Base-by-base conservation (phyloP, 805 yeast genomes). In the Ogataea siamensis region DNA sequence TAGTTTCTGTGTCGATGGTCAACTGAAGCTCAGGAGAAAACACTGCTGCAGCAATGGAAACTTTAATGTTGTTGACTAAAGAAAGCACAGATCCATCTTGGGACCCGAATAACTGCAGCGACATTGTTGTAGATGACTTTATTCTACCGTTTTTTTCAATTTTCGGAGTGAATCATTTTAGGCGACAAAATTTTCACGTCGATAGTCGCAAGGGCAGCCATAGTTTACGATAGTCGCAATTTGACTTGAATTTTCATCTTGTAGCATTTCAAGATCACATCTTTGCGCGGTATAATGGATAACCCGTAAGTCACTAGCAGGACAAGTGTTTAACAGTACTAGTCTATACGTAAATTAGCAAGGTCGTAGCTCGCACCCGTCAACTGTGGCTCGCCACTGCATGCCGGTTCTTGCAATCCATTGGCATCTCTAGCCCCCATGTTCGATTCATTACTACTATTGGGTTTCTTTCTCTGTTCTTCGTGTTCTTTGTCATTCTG, bases 31-130 rank as follows among this genome's bases (percentile, higher is more conserved):
- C 34, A 3, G 64, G 60, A 10, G 46, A 48, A 36, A 49, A 66
- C 11, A 60, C 58, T 4, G 60, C 44, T 1, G 67, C 52, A 2
- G 78, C 76, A 39, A 74, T 57, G 2, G 70, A 49, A 11, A 72
- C 50, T 50, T 76, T 74, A 46, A 71, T 54, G 49, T 71, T 71
- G 35, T 53, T 57, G 6, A 60, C 62, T 7, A 73, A 53, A 4
- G 70, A 57, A 14, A 46, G 37, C 8, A 51, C 36, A n/a, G 52
- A 31, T 13, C 55, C 41, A 28, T 60, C 60, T 28, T 57, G 58
- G 22, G 61, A 60, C 30, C 60, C 63, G 31, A 45, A 57, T 15
- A 67, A 21, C 43, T 65, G 59, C 14, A 62, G 30, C 11, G 61
- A 46, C 62, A 51, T 57, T 9, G 31, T 16, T 31, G 10, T 27